Evolutionary conservation across 371 early-diverging fungal genomes (phyloP).

Genomic region (Thermomucor indicae-seudaticae): DNA sequence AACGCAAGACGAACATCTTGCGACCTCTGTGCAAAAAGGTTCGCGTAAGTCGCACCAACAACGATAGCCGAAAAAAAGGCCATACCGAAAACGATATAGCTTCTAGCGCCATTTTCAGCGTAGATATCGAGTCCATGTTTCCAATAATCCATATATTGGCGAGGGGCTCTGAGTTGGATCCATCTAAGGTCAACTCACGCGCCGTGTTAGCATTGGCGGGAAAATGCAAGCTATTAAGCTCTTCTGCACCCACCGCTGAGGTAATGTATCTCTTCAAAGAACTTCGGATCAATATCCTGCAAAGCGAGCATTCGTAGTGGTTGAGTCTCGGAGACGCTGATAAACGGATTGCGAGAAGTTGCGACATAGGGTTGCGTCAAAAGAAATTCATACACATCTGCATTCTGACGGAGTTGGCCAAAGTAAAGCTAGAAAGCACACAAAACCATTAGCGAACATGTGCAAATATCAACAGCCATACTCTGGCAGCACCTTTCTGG

Average conservation of each 20-base stretch:
- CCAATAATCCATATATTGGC: conserved; percentile 49
- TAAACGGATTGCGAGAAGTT: conserved; percentile 57
- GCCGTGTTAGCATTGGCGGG: too few species aligned
- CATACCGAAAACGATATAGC: conserved; percentile 42
- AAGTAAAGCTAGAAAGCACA: conserved; percentile 29
- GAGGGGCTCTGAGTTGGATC: conserved; percentile 14
- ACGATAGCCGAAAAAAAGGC: too few species aligned
- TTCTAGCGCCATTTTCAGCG: conserved; percentile 44
- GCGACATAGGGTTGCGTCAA: conserved; percentile 56
- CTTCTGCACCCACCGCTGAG: not conserved
- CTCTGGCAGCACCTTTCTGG: conserved; percentile 18
- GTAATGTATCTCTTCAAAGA: too few species aligned
- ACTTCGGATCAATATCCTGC: not conserved
- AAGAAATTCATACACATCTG: conserved; percentile 65
- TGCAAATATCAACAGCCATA: not conserved
- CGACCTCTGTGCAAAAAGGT: too few species aligned
- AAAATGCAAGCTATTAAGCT: too few species aligned
- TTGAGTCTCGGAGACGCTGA: conserved; percentile 53
- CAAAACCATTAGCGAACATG: not conserved
- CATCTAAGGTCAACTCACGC: too few species aligned
- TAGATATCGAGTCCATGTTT: conserved; percentile 50
- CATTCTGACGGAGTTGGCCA: conserved; percentile 44
- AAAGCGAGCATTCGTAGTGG: conserved; percentile 42
- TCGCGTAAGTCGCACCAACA: too few species aligned
- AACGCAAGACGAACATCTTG: conserved; percentile 43